Conservation (phyloP, 2,329 filamentous ascomycete species). For the Xylaria sp. region DNA sequence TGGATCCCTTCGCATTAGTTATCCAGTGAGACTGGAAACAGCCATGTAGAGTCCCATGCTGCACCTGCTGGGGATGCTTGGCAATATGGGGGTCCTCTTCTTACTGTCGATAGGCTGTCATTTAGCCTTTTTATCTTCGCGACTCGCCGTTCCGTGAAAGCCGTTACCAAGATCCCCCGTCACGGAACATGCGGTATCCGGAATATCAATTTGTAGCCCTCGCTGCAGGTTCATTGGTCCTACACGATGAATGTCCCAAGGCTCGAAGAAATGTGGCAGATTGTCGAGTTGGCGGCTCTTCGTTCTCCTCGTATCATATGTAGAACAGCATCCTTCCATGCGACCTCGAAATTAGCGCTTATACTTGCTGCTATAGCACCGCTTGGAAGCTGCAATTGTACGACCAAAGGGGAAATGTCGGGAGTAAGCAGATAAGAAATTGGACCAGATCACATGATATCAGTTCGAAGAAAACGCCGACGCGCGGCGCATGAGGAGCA, state of each 20-base stretch:
- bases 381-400: neutral
- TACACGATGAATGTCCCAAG: neutral
- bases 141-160: neutral
- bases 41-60: neutral
- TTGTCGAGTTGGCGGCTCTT: neutral
- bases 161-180: neutral
- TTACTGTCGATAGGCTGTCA: no score
- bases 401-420: neutral
- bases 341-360: slow-evolving; percentile 16
- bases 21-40: neutral
- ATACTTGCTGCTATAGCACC: neutral
- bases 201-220: neutral
- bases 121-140: no score
- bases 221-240: neutral
- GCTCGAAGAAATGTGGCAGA: neutral
- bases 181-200: neutral
- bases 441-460: neutral
- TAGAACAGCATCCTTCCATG: slow-evolving; percentile 15
- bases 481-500: neutral
- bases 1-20: neutral
- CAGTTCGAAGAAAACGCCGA: neutral
- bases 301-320: slow-evolving; percentile 10
- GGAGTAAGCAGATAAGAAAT: slow-evolving; percentile 16
- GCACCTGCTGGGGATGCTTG: neutral
- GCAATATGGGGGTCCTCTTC: neutral